Evolutionary conservation across 2,329 filamentous ascomycete genomes (phyloP).

Genomic region (Davidsoniella australis): DNA sequence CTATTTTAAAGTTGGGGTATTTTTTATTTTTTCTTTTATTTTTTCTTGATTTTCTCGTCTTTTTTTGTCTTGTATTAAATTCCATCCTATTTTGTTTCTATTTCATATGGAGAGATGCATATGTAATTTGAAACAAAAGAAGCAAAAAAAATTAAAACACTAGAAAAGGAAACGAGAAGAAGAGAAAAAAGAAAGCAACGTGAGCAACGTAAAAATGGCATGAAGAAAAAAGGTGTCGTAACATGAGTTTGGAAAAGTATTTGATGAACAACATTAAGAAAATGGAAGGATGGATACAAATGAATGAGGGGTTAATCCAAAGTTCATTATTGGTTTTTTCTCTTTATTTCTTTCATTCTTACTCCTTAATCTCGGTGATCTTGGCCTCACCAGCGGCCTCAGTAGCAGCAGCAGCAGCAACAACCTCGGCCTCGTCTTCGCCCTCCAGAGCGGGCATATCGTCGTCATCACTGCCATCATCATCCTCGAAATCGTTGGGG

Average conservation of each 20-base stretch:
- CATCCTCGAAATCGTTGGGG: constrained; percentile 23
- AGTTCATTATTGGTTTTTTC: constrained; percentile 1
- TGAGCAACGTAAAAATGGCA: neutral
- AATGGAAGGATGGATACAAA: neutral
- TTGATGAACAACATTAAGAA: neutral
- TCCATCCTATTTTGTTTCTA: no score
- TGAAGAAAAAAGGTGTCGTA: neutral
- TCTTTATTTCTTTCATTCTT: constrained; percentile 3
- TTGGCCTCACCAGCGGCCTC: constrained; percentile 8
- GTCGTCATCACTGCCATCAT: constrained; percentile 45
- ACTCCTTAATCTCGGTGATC: neutral
- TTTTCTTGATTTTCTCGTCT: no score
- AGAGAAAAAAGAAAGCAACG: neutral
- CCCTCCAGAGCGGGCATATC: constrained; percentile 70
- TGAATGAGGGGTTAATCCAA: neutral
- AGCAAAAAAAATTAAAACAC: no score
- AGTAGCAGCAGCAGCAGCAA: constrained; percentile 14
- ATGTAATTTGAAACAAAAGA: no score
- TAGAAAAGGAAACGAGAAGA: no score
- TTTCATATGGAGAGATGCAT: no score
- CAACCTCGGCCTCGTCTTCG: constrained; percentile 31
- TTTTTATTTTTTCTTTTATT: no score
- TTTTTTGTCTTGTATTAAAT: no score
- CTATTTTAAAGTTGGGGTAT: no score
- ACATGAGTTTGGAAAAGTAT: neutral